Conservation (phyloP, 2,329 filamentous ascomycete species). For the Xylaria digitata region DNA sequence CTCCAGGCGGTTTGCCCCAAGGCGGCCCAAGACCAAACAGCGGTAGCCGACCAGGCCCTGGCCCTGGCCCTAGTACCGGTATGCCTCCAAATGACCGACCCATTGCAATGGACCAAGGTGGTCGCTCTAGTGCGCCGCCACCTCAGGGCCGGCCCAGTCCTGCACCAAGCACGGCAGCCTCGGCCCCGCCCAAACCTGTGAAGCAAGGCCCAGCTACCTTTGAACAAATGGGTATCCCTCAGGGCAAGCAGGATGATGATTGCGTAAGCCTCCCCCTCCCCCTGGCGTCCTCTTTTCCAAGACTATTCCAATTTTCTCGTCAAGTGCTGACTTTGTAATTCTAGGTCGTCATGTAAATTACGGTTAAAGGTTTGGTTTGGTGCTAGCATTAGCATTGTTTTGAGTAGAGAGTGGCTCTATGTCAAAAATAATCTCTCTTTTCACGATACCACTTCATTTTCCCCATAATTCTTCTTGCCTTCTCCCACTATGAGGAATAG, state of each 20-base stretch:
- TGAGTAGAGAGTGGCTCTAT: constrained; percentile 5
- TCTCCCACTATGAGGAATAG: neutral
- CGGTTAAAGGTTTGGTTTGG: neutral
- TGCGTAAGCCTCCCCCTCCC: constrained; percentile 72
- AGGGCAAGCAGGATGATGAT: constrained; percentile 84
- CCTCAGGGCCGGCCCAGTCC: constrained; percentile 47
- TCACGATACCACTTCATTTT: constrained; percentile 21
- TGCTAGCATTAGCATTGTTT: constrained; percentile 9
- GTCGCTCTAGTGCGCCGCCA: constrained; percentile 53
- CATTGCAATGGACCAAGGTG: constrained; percentile 42
- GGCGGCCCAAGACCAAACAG: constrained; percentile 45
- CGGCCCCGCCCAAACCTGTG: constrained; percentile 54
- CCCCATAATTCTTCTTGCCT: neutral
- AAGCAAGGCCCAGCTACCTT: constrained; percentile 89
- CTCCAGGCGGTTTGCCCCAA: constrained; percentile 47
- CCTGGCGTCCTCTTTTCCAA: too few species aligned
- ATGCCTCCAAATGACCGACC: constrained; percentile 46
- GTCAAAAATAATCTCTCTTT: constrained; percentile 12
- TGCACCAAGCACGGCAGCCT: constrained; percentile 45
- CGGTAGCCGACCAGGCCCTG: constrained; percentile 41
- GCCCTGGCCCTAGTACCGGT: constrained; percentile 7
- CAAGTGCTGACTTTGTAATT: constrained; percentile 15
- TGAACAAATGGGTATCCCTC: constrained; percentile 96
- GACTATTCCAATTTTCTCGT: neutral
- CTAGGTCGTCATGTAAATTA: constrained; percentile 33